Conservation (phyloP, 257 asterid species). For the Solanum sejunctum region DNA sequence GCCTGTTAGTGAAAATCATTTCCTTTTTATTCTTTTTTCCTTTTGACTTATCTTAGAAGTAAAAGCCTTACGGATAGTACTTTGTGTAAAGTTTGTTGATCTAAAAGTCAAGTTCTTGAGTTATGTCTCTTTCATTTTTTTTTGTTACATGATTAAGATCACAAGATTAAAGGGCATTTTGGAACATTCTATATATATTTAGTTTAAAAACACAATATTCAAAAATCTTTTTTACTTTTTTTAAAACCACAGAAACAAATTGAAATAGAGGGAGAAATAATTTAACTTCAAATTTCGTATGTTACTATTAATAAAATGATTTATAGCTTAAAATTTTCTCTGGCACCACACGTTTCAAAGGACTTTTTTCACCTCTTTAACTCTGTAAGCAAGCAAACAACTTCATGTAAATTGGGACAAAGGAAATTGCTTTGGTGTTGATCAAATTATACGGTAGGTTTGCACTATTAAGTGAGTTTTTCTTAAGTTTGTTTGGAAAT, state of each 20-base stretch:
- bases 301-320: background rate
- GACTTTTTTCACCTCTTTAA: background rate
- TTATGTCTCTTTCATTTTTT: no score
- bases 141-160: no score
- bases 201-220: no score
- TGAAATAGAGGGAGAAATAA: background rate
- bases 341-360: background rate
- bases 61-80: background rate
- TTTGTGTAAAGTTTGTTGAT: background rate
- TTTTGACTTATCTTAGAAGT: background rate
- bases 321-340: background rate
- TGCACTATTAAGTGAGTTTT: background rate
- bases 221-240: no score
- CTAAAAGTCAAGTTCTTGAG: background rate
- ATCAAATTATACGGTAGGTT: background rate
- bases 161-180: no score
- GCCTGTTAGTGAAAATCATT: background rate
- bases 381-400: no score
- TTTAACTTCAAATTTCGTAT: background rate
- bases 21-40: background rate
- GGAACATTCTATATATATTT: no score
- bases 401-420: background rate
- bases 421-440: background rate
- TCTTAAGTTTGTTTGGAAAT: no score
- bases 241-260: background rate